Conservation (phyloP, 768 basidiomycete genomes). For the Serendipita sp. region DNA sequence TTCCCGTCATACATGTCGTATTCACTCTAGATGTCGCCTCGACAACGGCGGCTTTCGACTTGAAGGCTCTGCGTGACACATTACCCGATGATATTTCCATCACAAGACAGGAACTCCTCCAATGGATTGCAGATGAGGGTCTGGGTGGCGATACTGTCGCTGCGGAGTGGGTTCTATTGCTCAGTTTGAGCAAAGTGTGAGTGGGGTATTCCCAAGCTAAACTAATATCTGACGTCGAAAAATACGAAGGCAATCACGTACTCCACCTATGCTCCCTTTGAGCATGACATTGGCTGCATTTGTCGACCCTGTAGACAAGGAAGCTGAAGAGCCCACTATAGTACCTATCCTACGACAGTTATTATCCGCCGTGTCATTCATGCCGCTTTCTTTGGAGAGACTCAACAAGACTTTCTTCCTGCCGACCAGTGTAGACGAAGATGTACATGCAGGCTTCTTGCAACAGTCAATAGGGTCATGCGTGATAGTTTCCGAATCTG, state of each 20-base stretch:
- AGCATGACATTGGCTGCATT: constrained; percentile 48
- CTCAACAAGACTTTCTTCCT: constrained; percentile 42
- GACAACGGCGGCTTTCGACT: constrained; percentile 9
- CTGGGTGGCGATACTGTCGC: constrained; percentile 50
- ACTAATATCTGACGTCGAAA: neutral
- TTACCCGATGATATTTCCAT: neutral
- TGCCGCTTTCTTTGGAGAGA: constrained; percentile 45
- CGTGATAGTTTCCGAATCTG: constrained; percentile 47
- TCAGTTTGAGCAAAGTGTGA: constrained; percentile 45
- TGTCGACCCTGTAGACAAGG: constrained; percentile 25
- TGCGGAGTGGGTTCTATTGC: constrained; percentile 60
- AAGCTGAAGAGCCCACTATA: constrained; percentile 29
- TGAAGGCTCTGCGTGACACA: constrained; percentile 9
- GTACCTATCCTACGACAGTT: constrained; percentile 38
- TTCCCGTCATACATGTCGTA: constrained; percentile 11
- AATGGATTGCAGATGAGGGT: constrained; percentile 57
- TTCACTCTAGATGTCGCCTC: neutral
- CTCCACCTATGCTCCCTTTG: constrained; percentile 48
- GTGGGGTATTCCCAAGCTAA: constrained; percentile 15
- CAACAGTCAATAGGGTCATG: constrained; percentile 50
- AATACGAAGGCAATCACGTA: constrained; percentile 41
- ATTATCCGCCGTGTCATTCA: constrained; percentile 35
- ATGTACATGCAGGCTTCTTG: constrained; percentile 55
- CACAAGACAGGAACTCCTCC: constrained; percentile 38
- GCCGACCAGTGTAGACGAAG: constrained; percentile 53